These are phyloP conservation scores for Collybiopsis confluens DNA, from an alignment of 768 basidiomycete genomes.

Conservation along the genomic window DNA sequence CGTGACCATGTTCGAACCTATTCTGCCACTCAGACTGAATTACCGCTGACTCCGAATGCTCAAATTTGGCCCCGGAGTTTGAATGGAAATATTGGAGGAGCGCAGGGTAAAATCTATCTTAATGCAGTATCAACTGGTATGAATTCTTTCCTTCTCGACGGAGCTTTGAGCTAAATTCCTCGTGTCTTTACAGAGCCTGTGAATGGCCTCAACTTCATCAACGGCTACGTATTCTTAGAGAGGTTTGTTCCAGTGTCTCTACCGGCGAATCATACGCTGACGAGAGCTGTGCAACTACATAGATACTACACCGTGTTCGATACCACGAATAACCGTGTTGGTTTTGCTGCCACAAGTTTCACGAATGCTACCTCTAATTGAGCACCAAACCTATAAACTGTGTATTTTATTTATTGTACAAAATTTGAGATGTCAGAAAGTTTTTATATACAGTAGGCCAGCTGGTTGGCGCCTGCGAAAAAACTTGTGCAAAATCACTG, in stretches of 20 bases:
- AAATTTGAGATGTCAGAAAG: too few relatives aligned
- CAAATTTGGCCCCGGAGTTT: conserved; percentile 33
- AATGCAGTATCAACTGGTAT: conserved; percentile 34
- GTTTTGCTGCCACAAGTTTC: not conserved
- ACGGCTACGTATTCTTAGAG: conserved; percentile 4
- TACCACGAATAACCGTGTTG: conserved; percentile 34
- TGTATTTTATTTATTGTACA: not conserved
- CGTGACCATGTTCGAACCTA: not conserved
- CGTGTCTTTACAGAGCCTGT: conserved; percentile 6
- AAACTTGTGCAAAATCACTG: too few relatives aligned
- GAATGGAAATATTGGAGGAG: conserved; percentile 30
- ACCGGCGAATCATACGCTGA: too few relatives aligned
- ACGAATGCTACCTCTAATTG: not conserved
- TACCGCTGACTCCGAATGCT: conserved; percentile 36
- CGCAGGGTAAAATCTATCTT: conserved; percentile 24
- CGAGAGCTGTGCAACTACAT: conserved; percentile 38
- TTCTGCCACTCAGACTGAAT: conserved; percentile 21
- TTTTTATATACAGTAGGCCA: too few relatives aligned
- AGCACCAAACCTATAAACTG: not conserved
- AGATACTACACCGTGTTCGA: conserved; percentile 66
- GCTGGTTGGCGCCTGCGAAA: too few relatives aligned
- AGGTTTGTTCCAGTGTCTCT: not conserved
- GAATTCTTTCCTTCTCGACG: too few relatives aligned
- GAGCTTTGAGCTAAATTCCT: not conserved
- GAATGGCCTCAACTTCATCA: conserved; percentile 51